Evolutionary conservation across 805 yeast species (phyloP), one percentile per base, ranked within the genome.

Genomic region (Candida chauliodis): DNA sequence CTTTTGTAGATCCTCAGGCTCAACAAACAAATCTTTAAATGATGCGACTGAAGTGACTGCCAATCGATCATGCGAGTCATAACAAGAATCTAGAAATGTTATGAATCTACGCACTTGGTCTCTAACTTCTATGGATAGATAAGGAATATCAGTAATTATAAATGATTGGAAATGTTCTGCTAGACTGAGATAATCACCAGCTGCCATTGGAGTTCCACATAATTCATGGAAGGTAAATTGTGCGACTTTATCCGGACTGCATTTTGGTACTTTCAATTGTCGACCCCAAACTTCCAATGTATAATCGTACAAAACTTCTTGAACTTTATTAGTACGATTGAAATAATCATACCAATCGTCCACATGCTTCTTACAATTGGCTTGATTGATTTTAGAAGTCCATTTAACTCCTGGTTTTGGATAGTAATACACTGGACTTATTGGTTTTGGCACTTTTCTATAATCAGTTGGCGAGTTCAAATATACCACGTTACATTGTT

Each of bases 391-490:
- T 32, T 64, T 70, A 4, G 84, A 73, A 17, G 57, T 53, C 57
- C 75, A 79, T 18, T 69, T 58, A 33, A 81, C 64, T 10, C 82
- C 87, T 1, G 81, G 79, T 24, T 72, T 71, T 5, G 96, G 95
- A 46, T 63, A 73, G 53, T 79, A 84, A 58, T 87, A 90, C 5
- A 84, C 93, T 3, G 86, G 75, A 3, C 90, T 80, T 18, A 81
- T 55, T 2, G 97, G 97, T 46, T 86, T 77, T 16, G 90, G 89
- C 23, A 90, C 75, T 54, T 86, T 87, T 52, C 99, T 76, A 59
- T 93, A 93, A 62, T 93, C 99, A 0, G 95, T 89, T 17, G 95
- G 95, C 8, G 96, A 88, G 56, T 89, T 82, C 44, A 93, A 69
- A 49, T 77, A 81, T 7, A 86, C 78, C 2, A 93, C 96, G 34